phyloP scores from a whole-genome alignment of 345 rosid genomes.

The Eucalyptus fibrosa region DNA sequence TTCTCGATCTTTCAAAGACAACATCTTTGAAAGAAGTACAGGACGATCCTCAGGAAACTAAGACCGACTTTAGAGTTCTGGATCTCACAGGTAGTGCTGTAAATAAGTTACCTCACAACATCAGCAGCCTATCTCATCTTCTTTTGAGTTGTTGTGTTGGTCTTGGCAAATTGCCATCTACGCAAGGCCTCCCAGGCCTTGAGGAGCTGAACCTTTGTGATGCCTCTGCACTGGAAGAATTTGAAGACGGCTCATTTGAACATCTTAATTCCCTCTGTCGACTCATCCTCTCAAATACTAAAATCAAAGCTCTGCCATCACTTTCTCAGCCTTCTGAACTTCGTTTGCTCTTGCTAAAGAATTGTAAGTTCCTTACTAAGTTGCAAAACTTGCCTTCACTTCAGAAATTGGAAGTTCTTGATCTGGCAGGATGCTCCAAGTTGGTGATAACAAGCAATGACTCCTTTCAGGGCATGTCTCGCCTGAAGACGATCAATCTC shows the following conservation, averaged over 20 bases:
- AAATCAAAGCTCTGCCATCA: background rate
- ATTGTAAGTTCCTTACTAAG: background rate
- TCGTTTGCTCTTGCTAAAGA: background rate
- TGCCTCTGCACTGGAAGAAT: background rate
- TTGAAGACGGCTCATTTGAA: background rate
- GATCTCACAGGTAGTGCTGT: background rate
- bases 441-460: background rate
- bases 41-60: background rate
- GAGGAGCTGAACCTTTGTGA: background rate
- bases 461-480: background rate
- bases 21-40: background rate
- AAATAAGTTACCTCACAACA: background rate
- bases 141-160: fast-evolving
- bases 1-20: background rate
- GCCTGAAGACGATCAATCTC: background rate
- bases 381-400: background rate
- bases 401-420: background rate
- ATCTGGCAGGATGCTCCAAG: background rate
- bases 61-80: background rate
- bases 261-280: background rate
- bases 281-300: background rate
- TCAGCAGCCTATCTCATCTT: background rate
- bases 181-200: background rate
- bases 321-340: background rate
- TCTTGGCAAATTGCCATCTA: background rate